Evolutionary conservation across 1,139 yeast genomes (phyloP), one percentile per base, ranked within the genome.

Genomic region (Petasospora fabianii): DNA sequence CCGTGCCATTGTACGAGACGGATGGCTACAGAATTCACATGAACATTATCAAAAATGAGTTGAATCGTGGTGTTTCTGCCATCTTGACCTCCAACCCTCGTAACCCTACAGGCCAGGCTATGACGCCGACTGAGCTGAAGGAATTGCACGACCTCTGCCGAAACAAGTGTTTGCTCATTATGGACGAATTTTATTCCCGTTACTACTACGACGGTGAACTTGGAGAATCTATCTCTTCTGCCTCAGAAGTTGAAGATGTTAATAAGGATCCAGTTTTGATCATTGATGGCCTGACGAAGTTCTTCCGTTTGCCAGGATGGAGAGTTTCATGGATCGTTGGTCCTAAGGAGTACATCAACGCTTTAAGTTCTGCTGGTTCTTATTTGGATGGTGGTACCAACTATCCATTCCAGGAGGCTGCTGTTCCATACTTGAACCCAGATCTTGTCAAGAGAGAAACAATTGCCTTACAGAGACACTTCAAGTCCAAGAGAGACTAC

Each of bases 281-380:
- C 48, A 65, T 78, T 42, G 80, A 78, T 56, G 85, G 85, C 3
- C 65, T 78, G 34, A 78, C 85, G 36, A 78, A 78, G 59, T 78
- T 81, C 1, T 78, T 78, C 61, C 67, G 85, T 48, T 66, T 78
- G 38, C 84, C 85, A 3, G 85, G 85, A 3, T 78, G 84, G 84
- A 69, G 85, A 61, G 75, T 75, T 14, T 77, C 84, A 52, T 78
- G 85, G 85, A 66, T 78, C 42, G 62, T 78, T 43, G 85, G 85
- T 0, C 85, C 85, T 13, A 81, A 77, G 54, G 77, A 75, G 39
- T 78, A 78, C 54, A 74, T 78, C 50, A 66, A 64, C 39, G 77
- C 81, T 3, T 66, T 78, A 48, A 69, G 79, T 38, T 73, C 80
- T 32, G 81, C 83, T 3, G 85, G 84, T 0, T 77, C 84, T 1